phyloP scores from a whole-genome alignment of 176 grass and related monocot species.

The sorghum (Sorghum bicolor) region Sorghum_bicolor_NCBIv3 NC_012870.2:21683501-21684000 shows the following conservation, averaged over 20 bases:
- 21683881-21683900: background rate
- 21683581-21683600: constrained; percentile 64
- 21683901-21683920: background rate
- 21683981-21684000: background rate
- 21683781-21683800: constrained; percentile 36
- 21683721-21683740: constrained; percentile 22
- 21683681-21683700: constrained; percentile 43
- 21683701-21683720: constrained; percentile 9
- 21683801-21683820: constrained; percentile 1
- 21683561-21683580: constrained; percentile 76
- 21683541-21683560: constrained; percentile 45
- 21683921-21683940: background rate
- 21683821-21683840: constrained; percentile 21
- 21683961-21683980: background rate
- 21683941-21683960: background rate
- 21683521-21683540: constrained; percentile 67
- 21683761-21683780: constrained; percentile 42
- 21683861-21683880: constrained; percentile 15
- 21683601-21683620: constrained; percentile 70
- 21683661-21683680: constrained; percentile 85
- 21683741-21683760: constrained; percentile 27
- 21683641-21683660: constrained; percentile 79
- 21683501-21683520: constrained; percentile 58
- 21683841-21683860: constrained; percentile 19
- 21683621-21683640: constrained; percentile 66